A percentile compares a stretch with the other conserved stretches of the same genome.
Evolutionary conservation across 2,329 filamentous ascomycete genomes (phyloP).

Genomic region (Sclerotinia spermophila): DNA sequence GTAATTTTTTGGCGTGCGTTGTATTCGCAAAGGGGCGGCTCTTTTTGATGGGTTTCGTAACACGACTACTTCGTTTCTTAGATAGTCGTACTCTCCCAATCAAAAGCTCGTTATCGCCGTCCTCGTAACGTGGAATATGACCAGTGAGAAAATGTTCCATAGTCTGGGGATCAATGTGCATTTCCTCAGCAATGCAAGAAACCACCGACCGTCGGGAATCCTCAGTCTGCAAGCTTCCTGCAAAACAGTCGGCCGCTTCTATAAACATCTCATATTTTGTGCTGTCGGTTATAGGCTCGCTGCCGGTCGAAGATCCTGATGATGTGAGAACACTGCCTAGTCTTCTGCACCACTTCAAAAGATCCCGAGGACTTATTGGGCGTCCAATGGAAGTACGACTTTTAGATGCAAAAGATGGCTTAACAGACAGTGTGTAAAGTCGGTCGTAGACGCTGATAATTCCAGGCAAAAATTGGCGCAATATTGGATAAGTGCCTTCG

Average conservation of each 20-base stretch:
- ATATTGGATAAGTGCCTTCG: constrained; percentile 62
- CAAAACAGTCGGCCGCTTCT: constrained; percentile 90
- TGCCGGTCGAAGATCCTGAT: constrained; percentile 59
- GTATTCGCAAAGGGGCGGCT: constrained; percentile 81
- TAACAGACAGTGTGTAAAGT: constrained; percentile 45
- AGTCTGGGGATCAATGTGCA: constrained; percentile 80
- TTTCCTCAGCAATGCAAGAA: constrained; percentile 73
- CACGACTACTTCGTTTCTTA: constrained; percentile 45
- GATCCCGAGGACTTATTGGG: constrained; percentile 67
- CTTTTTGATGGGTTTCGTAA: constrained; percentile 49
- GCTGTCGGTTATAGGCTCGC: constrained; percentile 69
- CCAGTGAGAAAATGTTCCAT: constrained; percentile 72
- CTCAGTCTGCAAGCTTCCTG: constrained; percentile 69
- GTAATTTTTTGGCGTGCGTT: constrained; percentile 73
- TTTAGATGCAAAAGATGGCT: constrained; percentile 44
- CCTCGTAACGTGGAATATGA: constrained; percentile 67
- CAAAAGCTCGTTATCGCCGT: constrained; percentile 53
- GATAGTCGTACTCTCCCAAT: constrained; percentile 63
- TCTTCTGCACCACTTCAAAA: constrained; percentile 88
- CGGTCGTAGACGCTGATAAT: constrained; percentile 58
- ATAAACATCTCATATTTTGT: constrained; percentile 82
- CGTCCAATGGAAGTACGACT: constrained; percentile 47
- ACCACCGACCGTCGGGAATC: constrained; percentile 58
- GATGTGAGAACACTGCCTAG: constrained; percentile 62
- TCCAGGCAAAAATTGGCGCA: constrained; percentile 59